phyloP scores from a whole-genome alignment of 2,329 filamentous ascomycete species.

The Fusarium bactridioides region DNA sequence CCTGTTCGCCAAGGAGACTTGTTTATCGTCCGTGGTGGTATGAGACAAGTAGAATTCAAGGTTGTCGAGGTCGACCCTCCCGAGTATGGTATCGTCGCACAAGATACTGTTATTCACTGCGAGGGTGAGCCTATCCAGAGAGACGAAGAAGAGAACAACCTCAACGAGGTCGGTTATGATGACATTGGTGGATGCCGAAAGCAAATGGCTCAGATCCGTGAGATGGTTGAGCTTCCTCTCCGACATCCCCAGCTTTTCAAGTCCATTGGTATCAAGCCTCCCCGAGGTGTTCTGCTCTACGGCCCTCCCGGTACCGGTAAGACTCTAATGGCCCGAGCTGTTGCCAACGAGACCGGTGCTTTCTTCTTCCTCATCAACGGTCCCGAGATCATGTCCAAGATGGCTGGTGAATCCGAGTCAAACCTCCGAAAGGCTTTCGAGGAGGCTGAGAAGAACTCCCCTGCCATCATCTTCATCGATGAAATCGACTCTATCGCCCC shows the following conservation, averaged over 20 bases:
- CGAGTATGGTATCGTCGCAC: slow-evolving; percentile 97
- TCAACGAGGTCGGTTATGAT: slow-evolving; percentile 99
- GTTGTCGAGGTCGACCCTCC: slow-evolving; percentile 98
- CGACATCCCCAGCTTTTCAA: slow-evolving; percentile 99
- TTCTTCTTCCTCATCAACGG: slow-evolving; percentile 99
- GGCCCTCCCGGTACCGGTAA: slow-evolving; percentile 99
- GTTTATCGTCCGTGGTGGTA: slow-evolving; percentile 96
- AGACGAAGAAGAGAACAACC: slow-evolving; percentile 98
- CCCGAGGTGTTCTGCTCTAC: slow-evolving; percentile 95
- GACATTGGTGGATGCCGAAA: slow-evolving; percentile 99
- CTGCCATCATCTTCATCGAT: slow-evolving; percentile 99
- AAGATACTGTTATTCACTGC: slow-evolving; percentile 99
- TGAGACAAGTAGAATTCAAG: slow-evolving; percentile 99
- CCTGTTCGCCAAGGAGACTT: slow-evolving; percentile 97
- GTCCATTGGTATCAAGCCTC: slow-evolving; percentile 99
- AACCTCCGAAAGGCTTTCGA: slow-evolving; percentile 99
- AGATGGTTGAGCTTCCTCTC: slow-evolving; percentile 96
- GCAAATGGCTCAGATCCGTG: slow-evolving; percentile 99
- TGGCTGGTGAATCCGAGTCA: slow-evolving; percentile 99
- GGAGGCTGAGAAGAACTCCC: slow-evolving; percentile 99
- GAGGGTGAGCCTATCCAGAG: slow-evolving; percentile 91
- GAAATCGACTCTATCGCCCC: slow-evolving; percentile 99
- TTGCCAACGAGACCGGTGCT: slow-evolving; percentile 97
- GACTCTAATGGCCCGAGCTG: slow-evolving; percentile 97
- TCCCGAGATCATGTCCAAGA: slow-evolving; percentile 99